These are phyloP conservation scores for Blastobotrys serpentis DNA, from an alignment of 1,139 yeast genomes.

Conservation along the genomic window DNA sequence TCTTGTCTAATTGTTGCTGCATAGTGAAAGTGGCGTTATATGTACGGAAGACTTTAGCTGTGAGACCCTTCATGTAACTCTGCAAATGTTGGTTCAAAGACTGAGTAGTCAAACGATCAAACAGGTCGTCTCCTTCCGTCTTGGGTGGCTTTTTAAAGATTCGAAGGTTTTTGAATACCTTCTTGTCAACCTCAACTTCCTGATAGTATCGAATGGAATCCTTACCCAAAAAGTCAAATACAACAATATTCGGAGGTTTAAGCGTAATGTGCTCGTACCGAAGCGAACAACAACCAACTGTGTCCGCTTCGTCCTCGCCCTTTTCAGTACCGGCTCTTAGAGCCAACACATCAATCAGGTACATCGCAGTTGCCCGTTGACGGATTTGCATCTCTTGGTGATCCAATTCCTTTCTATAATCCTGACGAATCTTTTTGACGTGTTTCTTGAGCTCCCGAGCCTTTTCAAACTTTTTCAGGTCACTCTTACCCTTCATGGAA, in stretches of 20 bases:
- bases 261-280: constrained; percentile 85
- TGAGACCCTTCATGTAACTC: constrained; percentile 85
- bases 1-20: constrained; percentile 89
- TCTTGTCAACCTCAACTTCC: constrained; percentile 85
- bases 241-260: constrained; percentile 80
- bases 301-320: constrained; percentile 96
- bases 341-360: constrained; percentile 90
- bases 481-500: constrained; percentile 87
- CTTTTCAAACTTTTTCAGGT: constrained; percentile 86
- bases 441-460: constrained; percentile 79
- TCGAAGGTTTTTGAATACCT: constrained; percentile 83
- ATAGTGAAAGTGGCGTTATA: constrained; percentile 94
- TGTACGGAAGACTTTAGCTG: constrained; percentile 97
- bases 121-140: constrained; percentile 86
- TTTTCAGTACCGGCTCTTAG: constrained; percentile 98
- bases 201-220: constrained; percentile 91
- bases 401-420: constrained; percentile 68
- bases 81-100: constrained; percentile 83
- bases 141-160: constrained; percentile 87
- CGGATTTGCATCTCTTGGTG: constrained; percentile 79
- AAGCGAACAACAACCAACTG: constrained; percentile 96
- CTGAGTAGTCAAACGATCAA: constrained; percentile 85
- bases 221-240: constrained; percentile 95
- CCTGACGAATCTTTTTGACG: constrained; percentile 70
- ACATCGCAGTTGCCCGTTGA: constrained; percentile 92